Conservation (phyloP, 805 yeast species). For the Kregervanrija delftensis region DNA sequence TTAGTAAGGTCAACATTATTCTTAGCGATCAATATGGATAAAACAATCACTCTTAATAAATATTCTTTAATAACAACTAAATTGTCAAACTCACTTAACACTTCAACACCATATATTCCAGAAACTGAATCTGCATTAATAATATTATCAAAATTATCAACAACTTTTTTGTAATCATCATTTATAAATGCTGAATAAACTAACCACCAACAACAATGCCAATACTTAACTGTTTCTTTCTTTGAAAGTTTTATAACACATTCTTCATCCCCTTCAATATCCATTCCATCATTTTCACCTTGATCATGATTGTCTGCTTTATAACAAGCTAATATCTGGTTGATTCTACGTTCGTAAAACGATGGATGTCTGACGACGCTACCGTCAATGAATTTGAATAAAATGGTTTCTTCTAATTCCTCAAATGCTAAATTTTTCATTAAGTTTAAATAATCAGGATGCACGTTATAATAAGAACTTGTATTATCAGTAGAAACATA, state of each 20-base stretch:
- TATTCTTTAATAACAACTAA: slow-evolving; percentile 12
- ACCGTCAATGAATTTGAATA: slow-evolving; percentile 17
- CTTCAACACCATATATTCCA: slow-evolving; percentile 10
- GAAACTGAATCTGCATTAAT: slow-evolving; percentile 4
- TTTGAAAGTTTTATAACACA: not conserved
- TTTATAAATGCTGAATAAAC: slow-evolving; percentile 20
- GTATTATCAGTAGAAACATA: slow-evolving; percentile 11
- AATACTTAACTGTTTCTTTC: slow-evolving; percentile 13
- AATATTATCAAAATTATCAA: slow-evolving; percentile 15
- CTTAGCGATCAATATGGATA: slow-evolving; percentile 17
- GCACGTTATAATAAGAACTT: slow-evolving; percentile 13
- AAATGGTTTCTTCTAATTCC: slow-evolving; percentile 14
- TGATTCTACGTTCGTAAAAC: slow-evolving; percentile 14
- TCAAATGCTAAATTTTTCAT: slow-evolving; percentile 10
- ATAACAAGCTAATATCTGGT: slow-evolving; percentile 16
- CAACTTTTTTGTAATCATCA: slow-evolving; percentile 19
- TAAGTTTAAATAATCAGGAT: slow-evolving; percentile 11
- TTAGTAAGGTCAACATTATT: slow-evolving; percentile 5
- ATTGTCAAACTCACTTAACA: slow-evolving; percentile 12
- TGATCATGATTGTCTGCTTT: slow-evolving; percentile 14
- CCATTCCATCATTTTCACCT: slow-evolving; percentile 8
- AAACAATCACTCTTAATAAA: slow-evolving; percentile 14
- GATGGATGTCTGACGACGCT: slow-evolving; percentile 8
- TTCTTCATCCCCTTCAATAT: not conserved
- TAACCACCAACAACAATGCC: slow-evolving; percentile 25